phyloP scores from a whole-genome alignment of 495 filamentous ascomycete genomes.

The Schizothecium vesticola region DNA sequence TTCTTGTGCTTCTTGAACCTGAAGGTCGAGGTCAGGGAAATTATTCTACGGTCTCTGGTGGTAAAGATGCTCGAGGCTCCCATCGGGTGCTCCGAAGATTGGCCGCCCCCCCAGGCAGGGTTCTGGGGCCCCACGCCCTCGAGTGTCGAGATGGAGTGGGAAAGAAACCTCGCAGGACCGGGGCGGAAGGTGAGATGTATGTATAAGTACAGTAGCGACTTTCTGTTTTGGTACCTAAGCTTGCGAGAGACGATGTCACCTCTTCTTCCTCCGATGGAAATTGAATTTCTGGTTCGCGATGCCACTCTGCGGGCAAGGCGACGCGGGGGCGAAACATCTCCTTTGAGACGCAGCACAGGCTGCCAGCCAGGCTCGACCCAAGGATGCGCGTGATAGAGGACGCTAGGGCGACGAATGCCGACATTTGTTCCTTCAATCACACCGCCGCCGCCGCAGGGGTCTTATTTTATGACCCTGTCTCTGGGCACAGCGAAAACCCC shows the following conservation, averaged over 20 bases:
- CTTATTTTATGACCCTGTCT: neutral
- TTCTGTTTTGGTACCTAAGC: too few relatives aligned
- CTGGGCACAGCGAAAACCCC: neutral
- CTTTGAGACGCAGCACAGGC: neutral
- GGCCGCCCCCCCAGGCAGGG: too few relatives aligned
- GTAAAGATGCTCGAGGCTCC: too few relatives aligned
- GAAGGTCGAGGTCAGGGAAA: too few relatives aligned
- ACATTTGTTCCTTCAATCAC: neutral
- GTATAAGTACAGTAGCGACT: too few relatives aligned
- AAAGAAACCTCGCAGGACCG: neutral
- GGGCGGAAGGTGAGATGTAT: neutral
- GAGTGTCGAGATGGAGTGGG: neutral
- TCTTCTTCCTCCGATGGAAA: neutral
- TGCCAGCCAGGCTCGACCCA: neutral
- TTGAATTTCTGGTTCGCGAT: neutral
- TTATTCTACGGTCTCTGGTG: too few relatives aligned
- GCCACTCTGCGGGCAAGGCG: neutral
- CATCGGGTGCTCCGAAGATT: neutral
- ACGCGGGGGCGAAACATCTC: neutral
- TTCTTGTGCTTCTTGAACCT: too few relatives aligned
- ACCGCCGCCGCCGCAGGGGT: neutral
- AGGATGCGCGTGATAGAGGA: neutral
- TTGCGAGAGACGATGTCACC: neutral
- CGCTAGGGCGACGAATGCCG: neutral
- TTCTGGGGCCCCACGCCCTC: too few relatives aligned